A percentile compares a stretch with the other conserved stretches of the same genome.
These are phyloP conservation scores for Rutidosis leptorrhynchoides DNA, from an alignment of 129 eudicot genomes.

Conservation along the genomic window DNA sequence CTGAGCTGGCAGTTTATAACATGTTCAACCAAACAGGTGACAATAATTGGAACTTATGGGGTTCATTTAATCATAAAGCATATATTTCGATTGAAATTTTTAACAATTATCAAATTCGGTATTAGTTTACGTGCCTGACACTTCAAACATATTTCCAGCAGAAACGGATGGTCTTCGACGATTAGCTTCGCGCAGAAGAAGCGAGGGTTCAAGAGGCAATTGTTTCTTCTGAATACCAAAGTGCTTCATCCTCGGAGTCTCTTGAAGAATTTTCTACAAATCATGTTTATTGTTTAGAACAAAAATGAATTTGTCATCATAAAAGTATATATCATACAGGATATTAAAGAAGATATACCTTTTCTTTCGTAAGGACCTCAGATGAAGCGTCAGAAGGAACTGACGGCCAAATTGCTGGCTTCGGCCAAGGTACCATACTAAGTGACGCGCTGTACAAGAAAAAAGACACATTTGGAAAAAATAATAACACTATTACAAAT, in stretches of 20 bases:
- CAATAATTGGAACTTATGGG: not conserved
- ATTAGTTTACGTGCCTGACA: conserved; percentile 28
- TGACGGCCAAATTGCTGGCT: conserved; percentile 85
- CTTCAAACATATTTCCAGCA: conserved; percentile 65
- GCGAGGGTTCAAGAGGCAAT: conserved; percentile 86
- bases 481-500: too few species aligned
- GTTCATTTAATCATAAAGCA: not conserved
- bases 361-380: conserved; percentile 72
- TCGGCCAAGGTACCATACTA: conserved; percentile 98
- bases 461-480: not conserved
- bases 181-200: conserved; percentile 73
- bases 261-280: conserved; percentile 75
- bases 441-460: conserved; percentile 63
- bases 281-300: conserved; percentile 9
- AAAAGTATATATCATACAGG: conserved; percentile 8
- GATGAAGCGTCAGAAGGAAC: conserved; percentile 78
- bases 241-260: conserved; percentile 60
- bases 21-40: conserved; percentile 7
- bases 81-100: not conserved
- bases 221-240: conserved; percentile 84
- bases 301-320: not conserved
- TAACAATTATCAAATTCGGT: not conserved
- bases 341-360: conserved; percentile 35
- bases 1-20: conserved; percentile 53
- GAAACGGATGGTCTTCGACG: conserved; percentile 80